Base-by-base conservation (phyloP, 176 grass and related monocot genomes). In the Poa pratensis region DNA sequence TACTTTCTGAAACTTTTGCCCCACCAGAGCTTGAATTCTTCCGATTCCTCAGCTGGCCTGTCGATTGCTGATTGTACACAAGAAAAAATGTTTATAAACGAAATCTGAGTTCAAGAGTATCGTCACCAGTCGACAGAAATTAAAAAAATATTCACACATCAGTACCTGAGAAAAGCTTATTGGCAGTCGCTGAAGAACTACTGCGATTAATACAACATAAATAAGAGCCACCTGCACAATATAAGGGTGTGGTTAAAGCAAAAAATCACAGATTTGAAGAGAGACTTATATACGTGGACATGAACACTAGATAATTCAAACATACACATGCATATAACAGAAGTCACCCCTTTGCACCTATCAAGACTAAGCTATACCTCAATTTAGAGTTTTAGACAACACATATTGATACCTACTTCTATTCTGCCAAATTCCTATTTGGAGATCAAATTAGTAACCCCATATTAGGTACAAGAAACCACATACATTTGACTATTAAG, bases 171-270 rank as follows among this genome's bases (percentile, higher is more conserved):
- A 99, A 91, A 99, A 99, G 46, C 82, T 92, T 86, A 94, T 79
- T 53, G 90, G 91, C 74, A 99, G 84, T 69, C 92, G 92, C 81
- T 99, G 92, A 75, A 99, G 72, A 63, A 95, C 88, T 78, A 91
- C 97, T 57, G 91, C 97, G 13, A 99, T 93, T 82, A 99, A 92
- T 87, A 91, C 90, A 77, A 96, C 86, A 90, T 96, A 99, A 82
- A 99, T 96, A 91, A 99, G 86, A 77, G 82, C 84, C 86, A 99
- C 92, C 97, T 99, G 86, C 28, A 91, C 84, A 90, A 84, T 22
- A 75, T 43, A 83, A 80, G 28, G n/a, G 60, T 46, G 7, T 45
- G 60, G 24, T 83, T 81, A 88, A 54, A 75, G 12, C 35, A 15
- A 70, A 78, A 17, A 69, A 77, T 14, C 16, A 74, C 7, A 64